Percentiles rank a stretch among this genome's conserved stretches.
Evolutionary conservation across 768 basidiomycete genomes (phyloP).

Genomic region (Obba rivulosa): DNA sequence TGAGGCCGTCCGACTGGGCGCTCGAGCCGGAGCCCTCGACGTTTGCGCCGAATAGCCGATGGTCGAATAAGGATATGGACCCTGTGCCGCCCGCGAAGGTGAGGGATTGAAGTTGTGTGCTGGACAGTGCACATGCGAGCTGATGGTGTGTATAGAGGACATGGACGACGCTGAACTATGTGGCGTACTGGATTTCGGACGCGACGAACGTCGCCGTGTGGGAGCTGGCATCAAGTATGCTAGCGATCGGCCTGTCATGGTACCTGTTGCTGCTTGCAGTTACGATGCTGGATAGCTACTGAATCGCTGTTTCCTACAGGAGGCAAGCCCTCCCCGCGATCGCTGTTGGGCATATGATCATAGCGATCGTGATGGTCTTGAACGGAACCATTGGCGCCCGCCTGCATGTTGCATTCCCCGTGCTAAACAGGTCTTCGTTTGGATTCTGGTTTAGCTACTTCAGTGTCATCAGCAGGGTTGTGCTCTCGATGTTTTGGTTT

Average conservation of each 20-base stretch:
- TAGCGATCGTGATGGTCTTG: constrained; percentile 66
- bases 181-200: constrained; percentile 50
- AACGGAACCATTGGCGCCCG: constrained; percentile 78
- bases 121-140: not conserved
- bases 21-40: constrained; percentile 47
- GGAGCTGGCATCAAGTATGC: constrained; percentile 70
- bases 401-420: constrained; percentile 69
- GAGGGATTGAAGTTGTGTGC: not conserved
- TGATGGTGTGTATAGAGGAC: constrained; percentile 35
- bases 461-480: constrained; percentile 68
- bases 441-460: constrained; percentile 92
- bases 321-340: constrained; percentile 65
- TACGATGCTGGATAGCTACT: not conserved
- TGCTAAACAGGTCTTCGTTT: constrained; percentile 81
- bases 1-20: constrained; percentile 39
- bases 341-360: constrained; percentile 66
- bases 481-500: constrained; percentile 82
- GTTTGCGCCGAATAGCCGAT: constrained; percentile 53
- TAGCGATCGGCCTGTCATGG: constrained; percentile 73
- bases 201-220: constrained; percentile 28
- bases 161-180: constrained; percentile 64
- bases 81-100: constrained; percentile 49
- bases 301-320: constrained; percentile 28
- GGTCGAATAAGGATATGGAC: constrained; percentile 76
- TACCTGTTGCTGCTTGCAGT: constrained; percentile 17